Percentiles rank a stretch among this genome's conserved stretches.
These are phyloP conservation scores for Ophiostoma sp. DNA, from an alignment of 2,329 filamentous ascomycete genomes.

Conservation along the genomic window DNA sequence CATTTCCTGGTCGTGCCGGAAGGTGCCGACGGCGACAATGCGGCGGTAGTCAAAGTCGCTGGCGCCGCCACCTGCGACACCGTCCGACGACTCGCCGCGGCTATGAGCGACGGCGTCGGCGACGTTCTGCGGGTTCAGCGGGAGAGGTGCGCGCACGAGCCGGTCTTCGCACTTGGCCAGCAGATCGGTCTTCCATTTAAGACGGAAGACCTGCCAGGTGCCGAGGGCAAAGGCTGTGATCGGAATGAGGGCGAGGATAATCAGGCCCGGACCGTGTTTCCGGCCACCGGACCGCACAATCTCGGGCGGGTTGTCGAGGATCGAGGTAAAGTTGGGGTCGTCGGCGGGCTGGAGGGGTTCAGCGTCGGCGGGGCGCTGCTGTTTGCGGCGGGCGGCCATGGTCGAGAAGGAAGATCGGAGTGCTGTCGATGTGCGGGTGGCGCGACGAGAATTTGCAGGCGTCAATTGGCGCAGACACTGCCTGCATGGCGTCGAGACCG, in stretches of 20 bases:
- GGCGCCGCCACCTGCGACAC: slow-evolving; percentile 9
- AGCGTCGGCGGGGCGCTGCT: neutral
- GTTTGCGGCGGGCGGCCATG: neutral
- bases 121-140: slow-evolving; percentile 72
- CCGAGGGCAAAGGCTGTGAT: slow-evolving; percentile 87
- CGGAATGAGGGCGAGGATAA: slow-evolving; percentile 82
- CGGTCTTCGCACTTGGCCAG: slow-evolving; percentile 92
- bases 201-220: slow-evolving; percentile 91
- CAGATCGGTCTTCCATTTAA: slow-evolving; percentile 91
- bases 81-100: slow-evolving; percentile 8
- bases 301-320: slow-evolving; percentile 81
- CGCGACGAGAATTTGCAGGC: neutral
- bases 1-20: slow-evolving; percentile 93
- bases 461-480: slow-evolving; percentile 18
- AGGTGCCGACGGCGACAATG: slow-evolving; percentile 71
- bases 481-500: slow-evolving; percentile 6
- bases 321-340: slow-evolving; percentile 76
- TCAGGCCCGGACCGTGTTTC: slow-evolving; percentile 74
- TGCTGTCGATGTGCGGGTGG: neutral
- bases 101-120: slow-evolving; percentile 72
- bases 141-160: slow-evolving; percentile 79
- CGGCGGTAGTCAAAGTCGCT: slow-evolving; percentile 83
- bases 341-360: slow-evolving; percentile 58
- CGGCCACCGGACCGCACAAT: slow-evolving; percentile 74
- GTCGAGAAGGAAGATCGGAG: slow-evolving; percentile 21